Conservation (phyloP, 805 yeast genomes). For the Myxozyma udenii region DNA sequence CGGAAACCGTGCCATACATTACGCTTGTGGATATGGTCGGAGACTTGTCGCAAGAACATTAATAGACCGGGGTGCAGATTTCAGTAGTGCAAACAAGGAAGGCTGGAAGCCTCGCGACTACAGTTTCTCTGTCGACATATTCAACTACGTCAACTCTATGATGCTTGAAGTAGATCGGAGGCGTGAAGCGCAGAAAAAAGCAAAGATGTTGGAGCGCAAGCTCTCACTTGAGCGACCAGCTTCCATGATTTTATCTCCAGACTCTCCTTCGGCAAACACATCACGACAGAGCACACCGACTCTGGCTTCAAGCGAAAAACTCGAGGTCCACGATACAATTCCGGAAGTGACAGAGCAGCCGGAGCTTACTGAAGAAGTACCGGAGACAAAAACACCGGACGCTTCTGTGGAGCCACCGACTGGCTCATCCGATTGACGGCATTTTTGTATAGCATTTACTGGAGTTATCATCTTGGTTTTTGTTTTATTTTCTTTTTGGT, state of each 20-base stretch:
- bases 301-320: too few relatives aligned
- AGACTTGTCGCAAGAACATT: constrained; percentile 54
- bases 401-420: too few relatives aligned
- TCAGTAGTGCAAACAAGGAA: constrained; percentile 49
- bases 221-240: constrained; percentile 1
- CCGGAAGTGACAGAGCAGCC: too few relatives aligned
- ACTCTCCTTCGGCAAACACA: too few relatives aligned
- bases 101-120: constrained; percentile 68
- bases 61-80: constrained; percentile 50
- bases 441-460: too few relatives aligned
- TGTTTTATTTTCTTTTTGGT: too few relatives aligned
- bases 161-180: constrained; percentile 17
- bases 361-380: too few relatives aligned
- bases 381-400: too few relatives aligned
- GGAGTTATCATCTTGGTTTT: too few relatives aligned
- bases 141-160: constrained; percentile 8
- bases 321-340: too few relatives aligned
- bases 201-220: constrained; percentile 8
- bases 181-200: background rate
- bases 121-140: constrained; percentile 43
- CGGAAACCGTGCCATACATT: constrained; percentile 82
- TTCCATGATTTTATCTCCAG: background rate
- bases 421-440: too few relatives aligned
- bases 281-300: too few relatives aligned
- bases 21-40: constrained; percentile 71